These are phyloP conservation scores for Artemisia tridentata DNA, from an alignment of 129 eudicot genomes.

Conservation along the genomic window DNA sequence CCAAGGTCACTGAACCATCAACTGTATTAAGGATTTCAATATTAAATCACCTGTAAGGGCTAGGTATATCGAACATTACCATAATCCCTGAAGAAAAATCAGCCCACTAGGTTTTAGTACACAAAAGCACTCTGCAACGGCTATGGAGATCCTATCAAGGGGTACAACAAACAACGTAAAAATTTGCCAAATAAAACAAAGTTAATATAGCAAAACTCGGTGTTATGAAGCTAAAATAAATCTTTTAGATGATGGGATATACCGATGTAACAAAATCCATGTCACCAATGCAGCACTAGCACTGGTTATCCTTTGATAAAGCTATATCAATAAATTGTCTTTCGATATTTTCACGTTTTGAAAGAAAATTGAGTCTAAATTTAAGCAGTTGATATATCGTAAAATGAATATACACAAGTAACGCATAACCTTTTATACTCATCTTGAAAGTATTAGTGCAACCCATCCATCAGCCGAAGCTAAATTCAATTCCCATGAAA, in stretches of 20 bases:
- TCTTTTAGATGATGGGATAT: conserved; percentile 16
- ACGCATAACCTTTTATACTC: no score
- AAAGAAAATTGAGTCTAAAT: not conserved
- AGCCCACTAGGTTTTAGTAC: no score
- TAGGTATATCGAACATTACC: no score
- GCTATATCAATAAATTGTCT: conserved; percentile 12
- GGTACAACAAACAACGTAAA: conserved; percentile 89
- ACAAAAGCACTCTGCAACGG: no score
- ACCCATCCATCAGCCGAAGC: no score
- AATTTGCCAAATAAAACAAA: conserved; percentile 43
- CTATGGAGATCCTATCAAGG: no score
- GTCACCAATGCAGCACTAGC: conserved; percentile 87
- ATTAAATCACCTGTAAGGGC: no score
- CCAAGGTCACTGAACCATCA: no score
- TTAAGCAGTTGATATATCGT: not conserved
- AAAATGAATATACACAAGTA: not conserved
- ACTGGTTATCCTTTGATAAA: conserved; percentile 36
- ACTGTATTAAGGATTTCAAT: no score
- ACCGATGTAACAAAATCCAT: no score
- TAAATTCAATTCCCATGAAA: no score
- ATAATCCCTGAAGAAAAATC: no score
- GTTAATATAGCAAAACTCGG: not conserved
- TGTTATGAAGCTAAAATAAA: not conserved
- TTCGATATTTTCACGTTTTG: conserved; percentile 30
- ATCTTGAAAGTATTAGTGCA: not conserved